Percentiles rank a stretch among this genome's conserved stretches.
Conservation (phyloP, 2,329 filamentous ascomycete species). For the Neofusicoccum ribis region DNA sequence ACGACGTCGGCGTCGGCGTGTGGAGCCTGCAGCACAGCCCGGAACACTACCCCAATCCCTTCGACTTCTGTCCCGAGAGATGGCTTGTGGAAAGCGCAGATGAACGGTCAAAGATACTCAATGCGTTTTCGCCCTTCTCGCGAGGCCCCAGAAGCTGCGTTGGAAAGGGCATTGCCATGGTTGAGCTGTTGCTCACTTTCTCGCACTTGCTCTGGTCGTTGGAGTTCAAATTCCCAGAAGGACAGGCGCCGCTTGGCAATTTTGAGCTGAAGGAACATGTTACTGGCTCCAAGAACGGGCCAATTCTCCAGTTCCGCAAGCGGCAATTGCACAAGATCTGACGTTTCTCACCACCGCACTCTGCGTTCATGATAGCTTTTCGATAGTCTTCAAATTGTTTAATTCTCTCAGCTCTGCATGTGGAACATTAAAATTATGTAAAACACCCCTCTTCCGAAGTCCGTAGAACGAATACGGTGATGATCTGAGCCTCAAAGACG, state of each 20-base stretch:
- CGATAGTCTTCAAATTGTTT: neutral
- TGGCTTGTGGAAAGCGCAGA: conserved; percentile 10
- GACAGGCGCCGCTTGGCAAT: neutral
- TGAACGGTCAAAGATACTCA: neutral
- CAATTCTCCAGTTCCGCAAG: conserved; percentile 3
- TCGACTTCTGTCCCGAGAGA: conserved; percentile 34
- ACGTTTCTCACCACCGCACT: neutral
- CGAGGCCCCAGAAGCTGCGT: conserved; percentile 71
- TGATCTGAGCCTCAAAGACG: neutral
- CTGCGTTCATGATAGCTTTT: neutral
- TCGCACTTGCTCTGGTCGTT: conserved; percentile 59
- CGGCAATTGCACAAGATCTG: neutral
- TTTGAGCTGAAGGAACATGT: conserved; percentile 2
- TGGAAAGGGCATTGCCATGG: conserved; percentile 63
- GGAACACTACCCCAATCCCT: conserved; percentile 39
- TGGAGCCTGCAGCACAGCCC: conserved; percentile 43
- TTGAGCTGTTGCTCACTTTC: conserved; percentile 60
- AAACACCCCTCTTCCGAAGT: neutral
- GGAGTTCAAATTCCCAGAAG: conserved; percentile 43
- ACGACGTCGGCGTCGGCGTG: conserved; percentile 41
- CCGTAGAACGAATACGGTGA: neutral
- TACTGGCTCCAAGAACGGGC: neutral
- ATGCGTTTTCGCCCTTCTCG: conserved; percentile 68
- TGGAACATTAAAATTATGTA: neutral
- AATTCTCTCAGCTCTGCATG: neutral